Percentiles rank a stretch among this genome's conserved stretches.
These are phyloP conservation scores for Ogataea nakhonphanomensis DNA, from an alignment of 805 yeast species.

Conservation along the genomic window DNA sequence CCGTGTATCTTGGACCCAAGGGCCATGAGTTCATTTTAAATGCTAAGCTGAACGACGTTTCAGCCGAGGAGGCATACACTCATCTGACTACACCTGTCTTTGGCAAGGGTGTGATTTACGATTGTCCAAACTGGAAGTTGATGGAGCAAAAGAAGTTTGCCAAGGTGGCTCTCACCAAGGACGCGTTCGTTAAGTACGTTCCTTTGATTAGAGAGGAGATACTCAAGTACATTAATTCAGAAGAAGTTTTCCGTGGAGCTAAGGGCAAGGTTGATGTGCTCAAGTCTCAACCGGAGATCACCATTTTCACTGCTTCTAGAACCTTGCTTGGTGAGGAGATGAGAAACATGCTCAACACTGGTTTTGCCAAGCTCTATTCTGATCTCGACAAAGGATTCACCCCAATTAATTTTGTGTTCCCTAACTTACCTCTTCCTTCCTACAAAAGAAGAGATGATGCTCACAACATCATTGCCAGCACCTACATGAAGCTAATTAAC, in stretches of 20 bases:
- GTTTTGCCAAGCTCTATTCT: constrained; percentile 79
- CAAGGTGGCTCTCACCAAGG: constrained; percentile 82
- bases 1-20: constrained; percentile 94
- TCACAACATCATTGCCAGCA: constrained; percentile 71
- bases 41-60: constrained; percentile 82
- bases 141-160: constrained; percentile 99
- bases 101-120: constrained; percentile 96
- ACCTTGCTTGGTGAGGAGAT: constrained; percentile 88
- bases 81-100: constrained; percentile 99
- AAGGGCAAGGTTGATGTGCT: constrained; percentile 63
- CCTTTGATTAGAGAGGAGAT: constrained; percentile 85
- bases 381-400: constrained; percentile 97
- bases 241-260: constrained; percentile 44
- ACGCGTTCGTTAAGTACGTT: constrained; percentile 78
- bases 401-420: constrained; percentile 93
- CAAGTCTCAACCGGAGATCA: constrained; percentile 88
- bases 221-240: constrained; percentile 54
- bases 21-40: constrained; percentile 97
- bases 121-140: constrained; percentile 87
- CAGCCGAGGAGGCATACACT: constrained; percentile 94
- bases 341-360: constrained; percentile 75
- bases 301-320: constrained; percentile 94
- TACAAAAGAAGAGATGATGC: constrained; percentile 86
- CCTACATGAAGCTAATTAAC: constrained; percentile 76
- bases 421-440: constrained; percentile 75